phyloP scores from a whole-genome alignment of 495 filamentous ascomycete genomes.

The Neurospora terricola region DNA sequence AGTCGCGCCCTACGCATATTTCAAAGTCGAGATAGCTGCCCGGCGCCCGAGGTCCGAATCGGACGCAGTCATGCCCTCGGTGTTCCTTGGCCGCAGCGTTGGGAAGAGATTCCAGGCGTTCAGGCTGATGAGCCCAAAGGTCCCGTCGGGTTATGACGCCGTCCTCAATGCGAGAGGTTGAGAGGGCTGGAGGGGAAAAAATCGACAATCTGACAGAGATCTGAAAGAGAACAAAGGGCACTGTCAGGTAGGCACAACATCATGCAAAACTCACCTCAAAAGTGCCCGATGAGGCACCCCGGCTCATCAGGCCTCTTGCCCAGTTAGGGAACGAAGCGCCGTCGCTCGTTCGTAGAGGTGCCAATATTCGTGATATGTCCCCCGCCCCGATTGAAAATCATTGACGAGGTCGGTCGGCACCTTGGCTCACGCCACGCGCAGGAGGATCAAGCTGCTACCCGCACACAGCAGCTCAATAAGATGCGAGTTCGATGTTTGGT shows the following conservation, averaged over 20 bases:
- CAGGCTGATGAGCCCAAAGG: background rate
- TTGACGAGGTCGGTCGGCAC: background rate
- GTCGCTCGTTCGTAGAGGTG: background rate
- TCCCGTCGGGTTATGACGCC: background rate
- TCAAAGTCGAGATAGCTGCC: background rate
- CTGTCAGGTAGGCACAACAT: background rate
- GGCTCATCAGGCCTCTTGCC: background rate
- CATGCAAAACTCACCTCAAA: background rate
- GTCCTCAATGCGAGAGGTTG: background rate
- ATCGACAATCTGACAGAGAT: background rate
- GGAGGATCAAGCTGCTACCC: background rate
- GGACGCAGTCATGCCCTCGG: background rate
- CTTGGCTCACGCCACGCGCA: background rate
- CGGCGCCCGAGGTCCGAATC: background rate
- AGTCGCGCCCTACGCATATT: background rate
- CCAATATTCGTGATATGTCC: background rate
- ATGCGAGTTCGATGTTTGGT: background rate
- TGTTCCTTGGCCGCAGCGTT: background rate
- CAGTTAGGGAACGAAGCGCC: background rate
- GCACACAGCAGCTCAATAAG: background rate
- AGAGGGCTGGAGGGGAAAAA: background rate
- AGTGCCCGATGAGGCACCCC: background rate
- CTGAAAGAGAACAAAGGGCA: background rate
- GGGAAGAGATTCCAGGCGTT: background rate
- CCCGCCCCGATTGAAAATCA: background rate